Conservation (phyloP, 345 rosid species). For the Pelargonium nanum region DNA sequence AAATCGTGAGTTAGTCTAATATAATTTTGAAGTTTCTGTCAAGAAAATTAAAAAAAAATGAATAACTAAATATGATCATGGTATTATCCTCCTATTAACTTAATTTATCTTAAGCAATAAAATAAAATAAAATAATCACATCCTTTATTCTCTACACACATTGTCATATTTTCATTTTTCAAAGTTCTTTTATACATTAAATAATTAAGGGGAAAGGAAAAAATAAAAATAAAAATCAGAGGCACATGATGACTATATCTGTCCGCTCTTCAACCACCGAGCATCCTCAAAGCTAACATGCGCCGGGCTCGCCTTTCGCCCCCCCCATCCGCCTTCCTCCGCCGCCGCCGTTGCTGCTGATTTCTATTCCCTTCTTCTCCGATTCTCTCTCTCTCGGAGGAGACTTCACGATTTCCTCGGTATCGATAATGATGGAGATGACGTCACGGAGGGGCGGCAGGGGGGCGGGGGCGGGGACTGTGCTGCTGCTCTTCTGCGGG, state of each 20-base stretch:
- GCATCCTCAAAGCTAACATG: conserved; percentile 9
- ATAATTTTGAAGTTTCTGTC: no score
- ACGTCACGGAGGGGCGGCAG: not conserved
- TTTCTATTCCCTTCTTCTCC: not conserved
- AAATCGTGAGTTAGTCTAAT: no score
- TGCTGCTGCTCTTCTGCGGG: conserved; percentile 22
- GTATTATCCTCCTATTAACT: no score
- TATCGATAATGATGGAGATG: not conserved
- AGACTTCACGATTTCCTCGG: conserved; percentile 14
- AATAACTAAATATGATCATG: no score
- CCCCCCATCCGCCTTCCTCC: not conserved
- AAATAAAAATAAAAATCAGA: not conserved
- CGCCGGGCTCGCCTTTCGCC: conserved; percentile 5
- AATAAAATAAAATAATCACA: no score
- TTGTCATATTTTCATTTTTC: no score
- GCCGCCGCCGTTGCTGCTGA: not conserved
- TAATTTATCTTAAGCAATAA: no score
- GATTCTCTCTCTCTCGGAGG: not conserved
- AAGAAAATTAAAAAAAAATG: no score
- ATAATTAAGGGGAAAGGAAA: no score
- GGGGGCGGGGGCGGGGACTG: conserved; percentile 22
- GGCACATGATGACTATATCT: not conserved
- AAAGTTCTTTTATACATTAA: no score
- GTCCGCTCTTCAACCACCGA: not conserved
- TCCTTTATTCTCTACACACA: no score